Evolutionary conservation across 1,284 basidiomycete species (phyloP), one percentile per base, ranked within the genome.

Genomic region (Lignosus rhinocerotis): DNA sequence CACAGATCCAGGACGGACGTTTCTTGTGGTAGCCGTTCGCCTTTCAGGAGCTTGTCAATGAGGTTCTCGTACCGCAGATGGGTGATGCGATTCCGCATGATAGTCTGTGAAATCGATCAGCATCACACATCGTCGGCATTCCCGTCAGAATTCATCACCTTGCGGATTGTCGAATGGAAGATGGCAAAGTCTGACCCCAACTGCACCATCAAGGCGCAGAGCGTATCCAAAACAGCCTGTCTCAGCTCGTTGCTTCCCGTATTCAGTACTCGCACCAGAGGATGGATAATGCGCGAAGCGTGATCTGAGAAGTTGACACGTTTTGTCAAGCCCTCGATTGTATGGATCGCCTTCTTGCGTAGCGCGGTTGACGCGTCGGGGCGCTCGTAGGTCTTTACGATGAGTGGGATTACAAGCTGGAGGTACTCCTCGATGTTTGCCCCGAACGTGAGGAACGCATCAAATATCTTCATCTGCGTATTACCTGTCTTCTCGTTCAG

Each of bases 281-380:
- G 96, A 69, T 98, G 97, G 25, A 99, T 93, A 68, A 99, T 98
- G 47, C 96, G 86, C 17, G 95, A 97, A 8, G 96, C 95, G 69
- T 99, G 96, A 70, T 99, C 97, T n/a, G 93, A 96, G 71, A 99
- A 98, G 76, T 99, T 98, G 68, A 99, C 94, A 63, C 96, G 88
- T 64, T 90, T 85, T 14, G 94, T 95, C 17, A 99, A 78, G 32
- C 93, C 92, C 45, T 95, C 95, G 17, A 98, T 92, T 0, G 94
- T 96, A 62, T 92, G 86, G 49, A 99, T 91, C 0, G 96, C 96
- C 47, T 89, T 86, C 73, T 93, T 94, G 44, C 96, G 88, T 47
- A 99, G 77, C 32, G 85, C 77, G 1, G 85, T 82, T 1, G 89
- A 83, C 1, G 86, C 90, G 66, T 96, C 94, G 0, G 84, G 75